phyloP scores from a whole-genome alignment of 768 basidiomycete genomes.

The Kwoniella mangroviensis region DNA sequence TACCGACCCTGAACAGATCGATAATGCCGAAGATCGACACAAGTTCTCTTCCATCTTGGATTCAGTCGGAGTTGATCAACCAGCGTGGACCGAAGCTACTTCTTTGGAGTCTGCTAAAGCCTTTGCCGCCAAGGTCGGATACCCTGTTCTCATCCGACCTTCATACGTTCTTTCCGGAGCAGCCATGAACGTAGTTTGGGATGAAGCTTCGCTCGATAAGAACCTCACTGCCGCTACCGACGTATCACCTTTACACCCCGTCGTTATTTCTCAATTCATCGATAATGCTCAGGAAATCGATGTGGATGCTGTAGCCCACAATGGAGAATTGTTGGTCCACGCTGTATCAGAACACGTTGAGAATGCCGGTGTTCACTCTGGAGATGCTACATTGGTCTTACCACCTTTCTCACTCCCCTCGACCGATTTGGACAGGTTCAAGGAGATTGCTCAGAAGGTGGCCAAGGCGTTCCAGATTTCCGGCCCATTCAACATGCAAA shows the following conservation, averaged over 20 bases:
- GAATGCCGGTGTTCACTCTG: conserved; percentile 97
- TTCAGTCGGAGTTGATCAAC: conserved; percentile 92
- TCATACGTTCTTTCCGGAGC: conserved; percentile 98
- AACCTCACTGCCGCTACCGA: conserved; percentile 95
- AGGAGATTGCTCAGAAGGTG: conserved; percentile 92
- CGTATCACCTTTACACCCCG: conserved; percentile 95
- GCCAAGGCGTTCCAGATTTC: conserved; percentile 93
- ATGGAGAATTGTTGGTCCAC: conserved; percentile 89
- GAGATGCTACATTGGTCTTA: conserved; percentile 95
- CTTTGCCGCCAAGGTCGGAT: conserved; percentile 86
- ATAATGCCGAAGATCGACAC: conserved; percentile 97
- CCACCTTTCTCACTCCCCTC: conserved; percentile 83
- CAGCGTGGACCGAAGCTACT: conserved; percentile 91
- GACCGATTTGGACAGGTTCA: conserved; percentile 81
- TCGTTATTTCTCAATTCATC: conserved; percentile 99
- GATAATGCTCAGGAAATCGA: conserved; percentile 97
- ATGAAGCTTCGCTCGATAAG: conserved; percentile 85
- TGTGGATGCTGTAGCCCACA: conserved; percentile 92
- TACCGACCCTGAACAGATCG: conserved; percentile 92
- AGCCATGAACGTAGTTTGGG: conserved; percentile 98
- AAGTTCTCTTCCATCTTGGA: conserved; percentile 98
- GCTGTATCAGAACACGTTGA: conserved; percentile 98
- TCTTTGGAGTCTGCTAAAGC: conserved; percentile 86
- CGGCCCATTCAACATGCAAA: conserved; percentile 99
- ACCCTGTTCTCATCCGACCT: conserved; percentile 96